Base-by-base conservation (phyloP, 805 yeast genomes). In the Candida argentea region DNA sequence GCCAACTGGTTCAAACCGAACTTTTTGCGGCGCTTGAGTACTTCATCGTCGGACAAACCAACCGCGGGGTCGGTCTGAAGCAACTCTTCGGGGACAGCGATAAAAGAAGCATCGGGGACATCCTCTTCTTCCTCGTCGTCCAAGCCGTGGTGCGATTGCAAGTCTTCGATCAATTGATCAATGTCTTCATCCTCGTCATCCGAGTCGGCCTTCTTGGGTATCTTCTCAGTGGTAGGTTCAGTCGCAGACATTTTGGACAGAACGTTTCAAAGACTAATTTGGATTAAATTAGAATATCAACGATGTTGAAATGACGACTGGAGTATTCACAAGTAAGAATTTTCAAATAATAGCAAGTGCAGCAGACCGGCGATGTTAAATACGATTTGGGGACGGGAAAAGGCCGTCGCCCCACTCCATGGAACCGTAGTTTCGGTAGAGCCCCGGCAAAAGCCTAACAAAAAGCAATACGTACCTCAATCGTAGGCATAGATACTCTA, bases 1-100 rank as follows among this genome's bases (percentile, higher is more conserved):
- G 82, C 75, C 93, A 84, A 81, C 65, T 81, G 87, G 63, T 84
- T 84, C 40, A 73, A 64, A 70, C 95, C 95, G 52, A 61, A 84
- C 73, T 78, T 82, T 82, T 82, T 83, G 67, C 93, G 73, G 71
- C 95, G 77, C 58, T 67, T 76, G 51, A 57, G 32, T 35, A 82
- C 93, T 58, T 84, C 94, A 25, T 79, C 93, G 36, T 73, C 61
- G 37, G 78, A 55, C 50, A 84, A 71, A 73, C 95, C 95, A 45
- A 54, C 53, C 29, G 73, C 53, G 30, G 87, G 86, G 65, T 79
- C 83, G 37, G 95, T 84, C 59, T 80, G 78, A 48, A 84, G 68
- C 42, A 81, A 61, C 51, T 80, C 91, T 48, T 85, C 94, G 31
- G 94, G 93, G 30, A 84, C 85, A 36, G 81, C 80, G 59, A 78